A percentile compares a stretch with the other conserved stretches of the same genome.
These are phyloP conservation scores for Dryadomyces quercivorus DNA, from an alignment of 2,329 filamentous ascomycete genomes.

Conservation along the genomic window DNA sequence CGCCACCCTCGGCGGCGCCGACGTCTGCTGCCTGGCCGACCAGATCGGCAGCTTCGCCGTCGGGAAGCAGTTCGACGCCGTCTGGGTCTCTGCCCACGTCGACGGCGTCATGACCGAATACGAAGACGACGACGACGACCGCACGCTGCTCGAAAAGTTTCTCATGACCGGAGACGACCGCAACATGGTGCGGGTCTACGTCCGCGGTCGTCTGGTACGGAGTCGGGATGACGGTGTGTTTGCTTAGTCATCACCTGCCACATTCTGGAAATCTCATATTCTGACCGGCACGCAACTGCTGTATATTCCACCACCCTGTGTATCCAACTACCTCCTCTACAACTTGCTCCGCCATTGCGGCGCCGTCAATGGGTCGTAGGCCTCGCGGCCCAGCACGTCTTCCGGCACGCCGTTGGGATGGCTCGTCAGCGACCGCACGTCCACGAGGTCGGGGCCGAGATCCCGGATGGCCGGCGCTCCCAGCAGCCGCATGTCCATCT, in stretches of 20 bases:
- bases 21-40: constrained; percentile 40
- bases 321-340: too few species aligned
- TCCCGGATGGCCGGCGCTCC: constrained; percentile 65
- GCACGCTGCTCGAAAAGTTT: constrained; percentile 47
- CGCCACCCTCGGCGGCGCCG: constrained; percentile 48
- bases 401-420: constrained; percentile 36
- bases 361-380: constrained; percentile 41
- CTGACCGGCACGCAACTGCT: too few species aligned
- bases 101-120: neutral
- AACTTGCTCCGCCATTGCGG: constrained; percentile 43
- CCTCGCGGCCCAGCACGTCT: constrained; percentile 34
- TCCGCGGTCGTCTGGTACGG: constrained; percentile 20
- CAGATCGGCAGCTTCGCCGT: constrained; percentile 42
- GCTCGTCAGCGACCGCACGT: constrained; percentile 54
- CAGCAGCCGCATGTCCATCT: constrained; percentile 97
- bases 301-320: too few species aligned
- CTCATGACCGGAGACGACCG: constrained; percentile 54
- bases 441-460: constrained; percentile 68
- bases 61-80: constrained; percentile 31
- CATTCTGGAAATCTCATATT: too few species aligned
- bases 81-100: neutral
- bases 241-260: too few species aligned
- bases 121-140: constrained; percentile 15
- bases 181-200: constrained; percentile 44
- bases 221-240: too few species aligned